phyloP scores from a whole-genome alignment of 1,284 basidiomycete genomes.

The Volvariella surrecta region DNA sequence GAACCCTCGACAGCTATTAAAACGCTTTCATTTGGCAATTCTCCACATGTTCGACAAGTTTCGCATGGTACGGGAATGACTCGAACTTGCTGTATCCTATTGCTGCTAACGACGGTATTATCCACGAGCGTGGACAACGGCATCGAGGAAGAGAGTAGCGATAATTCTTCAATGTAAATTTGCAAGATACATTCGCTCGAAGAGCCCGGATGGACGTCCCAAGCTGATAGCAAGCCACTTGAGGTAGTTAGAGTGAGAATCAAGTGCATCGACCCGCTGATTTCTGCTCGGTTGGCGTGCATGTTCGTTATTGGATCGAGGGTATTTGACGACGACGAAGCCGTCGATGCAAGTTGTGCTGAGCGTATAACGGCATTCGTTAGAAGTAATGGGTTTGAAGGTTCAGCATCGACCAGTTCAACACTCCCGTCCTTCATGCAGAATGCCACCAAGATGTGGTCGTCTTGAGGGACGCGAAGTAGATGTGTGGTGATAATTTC shows the following conservation, averaged over 20 bases:
- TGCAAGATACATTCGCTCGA: background rate
- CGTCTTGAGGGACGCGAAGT: slow-evolving; percentile 34
- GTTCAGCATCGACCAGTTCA: slow-evolving; percentile 31
- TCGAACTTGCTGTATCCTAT: slow-evolving; percentile 42
- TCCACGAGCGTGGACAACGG: slow-evolving; percentile 35
- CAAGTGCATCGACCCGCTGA: slow-evolving; percentile 39
- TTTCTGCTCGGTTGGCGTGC: slow-evolving; percentile 30
- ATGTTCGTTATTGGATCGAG: too few species aligned
- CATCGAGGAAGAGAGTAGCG: too few species aligned
- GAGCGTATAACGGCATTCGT: too few species aligned
- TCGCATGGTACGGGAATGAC: slow-evolving; percentile 41
- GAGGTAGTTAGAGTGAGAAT: slow-evolving; percentile 57
- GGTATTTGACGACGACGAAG: too few species aligned
- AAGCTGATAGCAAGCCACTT: slow-evolving; percentile 61
- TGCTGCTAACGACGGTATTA: slow-evolving; percentile 46
- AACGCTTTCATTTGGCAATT: slow-evolving; percentile 55
- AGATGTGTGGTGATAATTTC: slow-evolving; percentile 40
- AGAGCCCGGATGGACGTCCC: slow-evolving; percentile 32
- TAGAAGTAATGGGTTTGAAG: too few species aligned
- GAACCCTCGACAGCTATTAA: slow-evolving; percentile 44
- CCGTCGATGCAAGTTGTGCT: too few species aligned
- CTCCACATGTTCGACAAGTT: slow-evolving; percentile 59
- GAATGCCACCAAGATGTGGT: slow-evolving; percentile 46
- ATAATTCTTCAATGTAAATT: slow-evolving; percentile 36
- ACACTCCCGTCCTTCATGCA: slow-evolving; percentile 54